A percentile compares a stretch with the other conserved stretches of the same genome.
phyloP scores from a whole-genome alignment of 2,329 filamentous ascomycete genomes.

The Penicillium sp. region DNA sequence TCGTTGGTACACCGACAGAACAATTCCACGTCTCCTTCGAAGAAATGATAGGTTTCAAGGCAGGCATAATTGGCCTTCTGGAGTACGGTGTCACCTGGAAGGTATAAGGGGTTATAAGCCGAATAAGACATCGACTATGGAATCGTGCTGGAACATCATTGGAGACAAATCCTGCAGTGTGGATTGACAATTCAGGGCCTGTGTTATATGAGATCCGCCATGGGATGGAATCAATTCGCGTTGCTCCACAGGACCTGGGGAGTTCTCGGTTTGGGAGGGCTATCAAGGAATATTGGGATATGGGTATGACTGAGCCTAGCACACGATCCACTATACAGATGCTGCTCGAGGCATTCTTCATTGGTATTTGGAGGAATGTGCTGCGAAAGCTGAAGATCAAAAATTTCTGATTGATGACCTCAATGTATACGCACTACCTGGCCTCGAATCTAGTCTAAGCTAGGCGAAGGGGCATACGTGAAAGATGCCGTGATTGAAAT shows the following conservation, averaged over 20 bases:
- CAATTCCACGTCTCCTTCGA: constrained; percentile 23
- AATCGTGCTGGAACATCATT: constrained; percentile 3
- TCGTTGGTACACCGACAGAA: constrained; percentile 18
- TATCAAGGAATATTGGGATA: constrained; percentile 20
- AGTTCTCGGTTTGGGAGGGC: constrained; percentile 13
- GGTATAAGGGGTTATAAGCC: constrained; percentile 10
- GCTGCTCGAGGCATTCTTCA: constrained; percentile 15
- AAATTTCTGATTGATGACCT: background rate
- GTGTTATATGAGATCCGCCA: constrained; percentile 18
- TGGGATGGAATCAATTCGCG: constrained; percentile 12
- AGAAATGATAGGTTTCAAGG: constrained; percentile 17
- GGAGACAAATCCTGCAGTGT: constrained; percentile 10
- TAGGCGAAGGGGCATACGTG: too few relatives aligned
- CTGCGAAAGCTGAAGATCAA: constrained; percentile 3
- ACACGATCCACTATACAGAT: constrained; percentile 5
- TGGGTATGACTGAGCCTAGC: constrained; percentile 6
- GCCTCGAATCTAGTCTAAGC: too few relatives aligned
- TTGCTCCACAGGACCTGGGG: constrained; percentile 15
- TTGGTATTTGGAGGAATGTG: constrained; percentile 15
- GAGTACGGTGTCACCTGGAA: constrained; percentile 20
- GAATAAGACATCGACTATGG: constrained; percentile 16
- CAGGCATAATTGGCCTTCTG: constrained; percentile 19
- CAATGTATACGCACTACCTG: background rate
- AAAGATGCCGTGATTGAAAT: too few relatives aligned
- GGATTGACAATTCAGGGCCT: constrained; percentile 22